Evolutionary conservation across 2,329 filamentous ascomycete genomes (phyloP), one percentile per base, ranked within the genome.

Genomic region (Diplocarpon rosae): DNA sequence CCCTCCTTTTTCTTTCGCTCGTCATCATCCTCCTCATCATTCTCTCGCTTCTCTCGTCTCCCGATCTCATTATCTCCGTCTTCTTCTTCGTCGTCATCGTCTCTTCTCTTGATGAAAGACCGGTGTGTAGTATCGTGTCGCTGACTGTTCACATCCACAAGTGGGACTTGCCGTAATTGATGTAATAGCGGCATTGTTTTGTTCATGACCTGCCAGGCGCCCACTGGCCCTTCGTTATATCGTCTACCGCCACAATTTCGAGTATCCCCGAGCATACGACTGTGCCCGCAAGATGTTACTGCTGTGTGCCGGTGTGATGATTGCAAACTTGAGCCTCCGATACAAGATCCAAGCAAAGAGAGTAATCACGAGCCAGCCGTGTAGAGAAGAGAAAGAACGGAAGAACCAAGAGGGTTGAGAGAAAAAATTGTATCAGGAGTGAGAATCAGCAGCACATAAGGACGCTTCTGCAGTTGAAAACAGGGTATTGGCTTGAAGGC

Each of bases 321-420:
- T 15, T 41, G 33, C 32, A 37, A 40, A 34, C 41, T 45, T 42
- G 45, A 49, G 46, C 27, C 38, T 32, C 17, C 43, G 46, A 50
- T 33, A 48, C 39, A 42, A 51, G 37, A 47, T 45, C 46, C 49
- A 51, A 47, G 37, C 45, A 36, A 53, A 50, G 48, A 56, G 57
- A 42, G 40, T 48, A 52, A 40, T 50, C 56, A 61, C 58, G 58
- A 60, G 44, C 59, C 59, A 59, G 59, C 47, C 57, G 59, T 58
- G 56, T 51, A 39, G 45, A 55, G 51, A 58, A 51, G 35, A 43
- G 43, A 53, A 40, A 39, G 39, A 45, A 37, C 51, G 46, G 27
- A 43, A 44, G 47, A 13, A 32, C 38, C 50, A 46, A 46, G 42
- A 51, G 42, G 52, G 37, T 46, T 43, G 37, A 40, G 43, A 42